Conservation (phyloP, 192 early-diverging fungal species). For the Linnemannia elongata region DNA sequence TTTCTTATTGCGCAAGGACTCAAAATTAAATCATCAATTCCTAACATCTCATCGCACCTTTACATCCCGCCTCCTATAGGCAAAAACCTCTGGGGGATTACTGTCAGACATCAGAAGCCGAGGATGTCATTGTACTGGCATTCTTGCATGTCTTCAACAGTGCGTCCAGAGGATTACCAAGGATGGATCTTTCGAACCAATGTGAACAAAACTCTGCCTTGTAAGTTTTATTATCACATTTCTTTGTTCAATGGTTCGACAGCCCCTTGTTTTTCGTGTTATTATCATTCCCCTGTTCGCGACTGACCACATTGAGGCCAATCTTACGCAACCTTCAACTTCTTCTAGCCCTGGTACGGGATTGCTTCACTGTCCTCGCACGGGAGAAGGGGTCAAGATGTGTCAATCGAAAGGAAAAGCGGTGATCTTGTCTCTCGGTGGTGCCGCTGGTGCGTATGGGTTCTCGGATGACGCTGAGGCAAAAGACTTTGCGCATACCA, state of each 20-base stretch:
- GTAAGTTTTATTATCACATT: constrained; percentile 20
- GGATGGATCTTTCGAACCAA: constrained; percentile 77
- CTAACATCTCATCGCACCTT: background rate
- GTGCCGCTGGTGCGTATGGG: constrained; percentile 73
- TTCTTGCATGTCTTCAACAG: constrained; percentile 79
- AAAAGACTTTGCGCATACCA: constrained; percentile 71
- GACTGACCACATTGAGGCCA: background rate
- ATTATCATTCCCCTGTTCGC: background rate
- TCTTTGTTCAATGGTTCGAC: background rate
- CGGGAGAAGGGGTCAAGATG: constrained; percentile 74
- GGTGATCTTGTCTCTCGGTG: constrained; percentile 80
- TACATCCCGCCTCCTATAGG: constrained; percentile 8
- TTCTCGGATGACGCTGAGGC: constrained; percentile 70
- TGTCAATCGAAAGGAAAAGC: constrained; percentile 84
- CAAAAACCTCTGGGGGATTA: constrained; percentile 68
- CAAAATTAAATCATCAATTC: no score
- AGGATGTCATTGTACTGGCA: constrained; percentile 70
- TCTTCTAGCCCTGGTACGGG: constrained; percentile 62
- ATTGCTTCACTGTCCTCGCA: constrained; percentile 75
- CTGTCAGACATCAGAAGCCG: constrained; percentile 63
- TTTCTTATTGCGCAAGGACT: background rate
- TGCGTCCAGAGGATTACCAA: constrained; percentile 63
- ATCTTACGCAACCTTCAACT: background rate
- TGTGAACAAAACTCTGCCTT: constrained; percentile 66
- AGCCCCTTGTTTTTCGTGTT: background rate